Evolutionary conservation across 192 early-diverging fungal species (phyloP).

Genomic region (Coemansia sp.): DNA sequence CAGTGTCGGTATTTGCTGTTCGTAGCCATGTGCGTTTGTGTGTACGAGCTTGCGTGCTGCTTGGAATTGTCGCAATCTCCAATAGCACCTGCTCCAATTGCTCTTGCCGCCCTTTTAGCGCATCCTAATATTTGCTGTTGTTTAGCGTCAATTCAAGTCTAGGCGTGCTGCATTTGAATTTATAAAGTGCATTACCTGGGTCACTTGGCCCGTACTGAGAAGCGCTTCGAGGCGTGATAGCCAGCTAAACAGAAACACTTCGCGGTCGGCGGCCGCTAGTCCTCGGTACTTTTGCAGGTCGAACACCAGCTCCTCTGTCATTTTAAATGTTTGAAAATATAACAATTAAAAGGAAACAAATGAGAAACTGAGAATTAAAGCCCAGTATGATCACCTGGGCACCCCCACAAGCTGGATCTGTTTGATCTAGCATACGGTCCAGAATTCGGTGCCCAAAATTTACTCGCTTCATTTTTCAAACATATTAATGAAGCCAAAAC

Average conservation of each 20-base stretch:
- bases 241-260: conserved; percentile 89
- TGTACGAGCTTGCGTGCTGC: conserved; percentile 53
- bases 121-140: conserved; percentile 40
- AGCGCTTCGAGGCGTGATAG: conserved; percentile 77
- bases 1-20: conserved; percentile 62
- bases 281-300: neutral
- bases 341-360: too few species aligned
- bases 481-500: conserved; percentile 3
- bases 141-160: neutral
- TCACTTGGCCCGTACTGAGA: conserved; percentile 38
- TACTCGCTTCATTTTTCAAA: too few species aligned
- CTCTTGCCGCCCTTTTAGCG: conserved; percentile 62
- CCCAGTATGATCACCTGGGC: too few species aligned
- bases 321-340: conserved; percentile 5
- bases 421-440: too few species aligned
- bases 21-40: conserved; percentile 67
- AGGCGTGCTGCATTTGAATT: too few species aligned
- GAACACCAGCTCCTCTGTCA: neutral
- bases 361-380: too few species aligned
- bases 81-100: conserved; percentile 69
- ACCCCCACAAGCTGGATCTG: too few species aligned
- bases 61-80: conserved; percentile 62
- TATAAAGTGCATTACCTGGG: neutral
- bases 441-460: too few species aligned
- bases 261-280: conserved; percentile 59